These are phyloP conservation scores for Trichoderma guizhouense DNA, from an alignment of 2,329 filamentous ascomycete genomes.

Conservation along the genomic window DNA sequence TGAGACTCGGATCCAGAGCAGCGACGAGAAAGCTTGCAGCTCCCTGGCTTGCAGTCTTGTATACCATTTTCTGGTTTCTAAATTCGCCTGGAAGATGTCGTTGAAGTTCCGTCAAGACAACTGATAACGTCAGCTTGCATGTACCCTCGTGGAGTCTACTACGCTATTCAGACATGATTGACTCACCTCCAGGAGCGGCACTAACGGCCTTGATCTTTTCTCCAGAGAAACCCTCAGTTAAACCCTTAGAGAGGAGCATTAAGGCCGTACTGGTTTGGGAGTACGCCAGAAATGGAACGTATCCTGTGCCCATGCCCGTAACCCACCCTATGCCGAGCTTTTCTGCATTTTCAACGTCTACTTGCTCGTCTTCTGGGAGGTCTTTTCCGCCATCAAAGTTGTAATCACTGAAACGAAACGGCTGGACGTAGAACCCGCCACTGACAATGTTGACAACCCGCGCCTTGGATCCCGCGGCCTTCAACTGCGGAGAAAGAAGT, in stretches of 20 bases:
- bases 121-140: not conserved
- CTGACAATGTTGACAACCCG: conserved; percentile 10
- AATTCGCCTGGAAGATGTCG: conserved; percentile 2
- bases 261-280: conserved; percentile 4
- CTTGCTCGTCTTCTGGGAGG: not conserved
- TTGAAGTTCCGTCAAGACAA: conserved; percentile 13
- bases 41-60: conserved; percentile 11
- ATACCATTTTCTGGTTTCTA: conserved; percentile 6
- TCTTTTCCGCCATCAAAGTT: conserved; percentile 8
- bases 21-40: conserved; percentile 15
- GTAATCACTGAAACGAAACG: conserved; percentile 11
- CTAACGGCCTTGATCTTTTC: not conserved
- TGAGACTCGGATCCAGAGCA: conserved; percentile 5
- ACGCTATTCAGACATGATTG: not conserved
- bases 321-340: conserved; percentile 7
- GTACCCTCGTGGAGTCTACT: not conserved
- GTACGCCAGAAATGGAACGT: conserved; percentile 12
- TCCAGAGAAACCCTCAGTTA: not conserved
- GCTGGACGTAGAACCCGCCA: conserved; percentile 1
- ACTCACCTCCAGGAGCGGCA: conserved; percentile 8
- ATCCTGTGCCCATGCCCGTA: not conserved
- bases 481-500: not conserved
- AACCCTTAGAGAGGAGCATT: conserved; percentile 6
- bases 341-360: not conserved
- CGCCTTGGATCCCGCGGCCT: not conserved